Base-by-base conservation (phyloP, 1,139 yeast species). In the Hyphopichia fennica region DNA sequence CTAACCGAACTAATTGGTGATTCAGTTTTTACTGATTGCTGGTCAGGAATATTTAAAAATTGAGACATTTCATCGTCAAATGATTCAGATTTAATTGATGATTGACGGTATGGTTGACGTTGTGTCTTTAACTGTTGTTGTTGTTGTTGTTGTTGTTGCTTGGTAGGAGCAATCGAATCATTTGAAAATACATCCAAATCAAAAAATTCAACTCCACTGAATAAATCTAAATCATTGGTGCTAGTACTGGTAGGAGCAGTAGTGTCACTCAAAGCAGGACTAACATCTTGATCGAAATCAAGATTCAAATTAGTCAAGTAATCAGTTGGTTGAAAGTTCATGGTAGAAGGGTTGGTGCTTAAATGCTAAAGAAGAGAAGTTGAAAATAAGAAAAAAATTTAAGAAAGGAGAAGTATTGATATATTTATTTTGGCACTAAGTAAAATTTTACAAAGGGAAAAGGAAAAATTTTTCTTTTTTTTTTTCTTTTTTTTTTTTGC, bases 301-400 rank as follows among this genome's bases (percentile, higher is more conserved):
- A 69, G 57, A 54, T 69, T 72, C 47, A 71, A 58, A 45, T 67
- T 68, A 42, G 63, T 62, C 46, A 75, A 65, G 53, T 74, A 74
- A 52, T 73, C 77, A 33, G 66, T 62, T 35, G 76, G 67, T 57
- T 71, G 72, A 51, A 68, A 71, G 49, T 67, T 69, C 77, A 72
- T 71, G 5, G 6, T 28, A 5, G 6, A 28, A 16, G 13, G 32
- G 22, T 17, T 17, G 22, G n/a, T 28, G 30, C 13, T 22, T 22
- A 22, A 22, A 22, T 22, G 7, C 25, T 7, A 22, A 22, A n/a
- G n/a, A n/a, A n/a, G n/a, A n/a, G n/a, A n/a, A n/a, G n/a, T n/a
- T n/a, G n/a, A 25, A 11, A 25, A 25, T 11, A 25, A 25, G 7
- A 25, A 11, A 11, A 25, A 25, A 3, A 4, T 8, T 4, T 25